Base-by-base conservation (phyloP, 495 filamentous ascomycete genomes). In the Penicillium canariense region DNA sequence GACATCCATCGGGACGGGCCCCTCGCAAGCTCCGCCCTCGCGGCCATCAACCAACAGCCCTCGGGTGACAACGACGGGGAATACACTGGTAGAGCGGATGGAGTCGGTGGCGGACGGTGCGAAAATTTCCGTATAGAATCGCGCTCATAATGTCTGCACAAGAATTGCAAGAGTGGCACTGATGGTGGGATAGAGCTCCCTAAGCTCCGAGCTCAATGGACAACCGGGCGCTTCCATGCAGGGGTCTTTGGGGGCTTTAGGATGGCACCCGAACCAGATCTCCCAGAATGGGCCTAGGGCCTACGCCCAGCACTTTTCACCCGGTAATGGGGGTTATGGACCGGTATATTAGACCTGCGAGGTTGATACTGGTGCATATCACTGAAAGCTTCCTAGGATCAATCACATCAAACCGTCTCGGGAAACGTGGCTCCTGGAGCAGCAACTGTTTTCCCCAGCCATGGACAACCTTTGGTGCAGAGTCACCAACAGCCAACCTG, bases 151-250 rank as follows among this genome's bases (percentile, higher is more conserved):
- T 55, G 50, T 63, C 54, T 58, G 48, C 59, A 50, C 34, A 47
- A 54, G 31, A 45, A 26, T 61, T 61, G 38, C 27, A 55, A 54
- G 52, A 60, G 34, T 59, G 58, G 55, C 57, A 62, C 68, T 71
- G 65, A 71, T 65, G 57, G 60, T 54, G 52, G 59, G 50, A 54
- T 68, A 72, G 69, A 68, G 58, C 58, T 58, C 67, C 22, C 49
- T 67, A 35, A 46, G 61, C 48, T 48, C 67, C 23, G 60, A 58
- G 28, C 40, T 63, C 25, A 59, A 63, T 59, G 53, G 36, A 38
- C 55, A 58, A 39, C 30, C 42, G 17, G 55, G 46, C 14, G 50
- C 50, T 18, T 12, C 60, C 18, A 52, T 46, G 18, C 55, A 62
- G 40, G 60, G 55, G 6, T 31, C 52, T 22, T 46, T 49, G 20